Evolutionary conservation across 2,329 filamentous ascomycete species (phyloP).

Genomic region (Metarhizium humberi): DNA sequence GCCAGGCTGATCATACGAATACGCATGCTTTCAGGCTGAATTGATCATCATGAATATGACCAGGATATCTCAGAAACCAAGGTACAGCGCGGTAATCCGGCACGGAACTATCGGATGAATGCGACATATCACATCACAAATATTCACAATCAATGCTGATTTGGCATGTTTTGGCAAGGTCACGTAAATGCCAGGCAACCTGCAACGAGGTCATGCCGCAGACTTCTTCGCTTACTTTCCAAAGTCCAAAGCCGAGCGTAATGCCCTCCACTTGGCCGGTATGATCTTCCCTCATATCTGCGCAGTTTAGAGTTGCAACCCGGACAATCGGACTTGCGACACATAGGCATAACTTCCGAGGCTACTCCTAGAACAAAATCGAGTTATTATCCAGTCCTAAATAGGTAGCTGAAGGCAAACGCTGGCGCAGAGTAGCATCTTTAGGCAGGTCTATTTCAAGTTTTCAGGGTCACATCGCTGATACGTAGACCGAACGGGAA

Average conservation of each 20-base stretch:
- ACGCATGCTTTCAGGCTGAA: no score
- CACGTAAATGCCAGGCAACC: no score
- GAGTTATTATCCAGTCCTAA: not conserved
- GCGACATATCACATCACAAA: no score
- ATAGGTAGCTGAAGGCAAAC: not conserved
- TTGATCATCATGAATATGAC: no score
- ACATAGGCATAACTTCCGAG: not conserved
- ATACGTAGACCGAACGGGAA: constrained; percentile 6
- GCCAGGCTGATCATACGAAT: no score
- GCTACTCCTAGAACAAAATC: not conserved
- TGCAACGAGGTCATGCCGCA: not conserved
- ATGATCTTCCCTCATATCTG: not conserved
- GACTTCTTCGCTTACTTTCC: no score
- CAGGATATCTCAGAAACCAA: no score
- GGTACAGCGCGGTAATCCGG: no score
- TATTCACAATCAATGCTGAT: no score
- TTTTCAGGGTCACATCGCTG: constrained; percentile 1
- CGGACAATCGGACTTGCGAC: not conserved
- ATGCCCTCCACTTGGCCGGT: not conserved
- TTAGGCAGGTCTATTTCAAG: not conserved
- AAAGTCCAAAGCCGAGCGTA: not conserved
- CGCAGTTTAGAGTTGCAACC: not conserved
- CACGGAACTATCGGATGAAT: no score
- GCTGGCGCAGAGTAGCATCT: not conserved
- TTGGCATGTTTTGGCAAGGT: not conserved